These are phyloP conservation scores for Rosa persica DNA, from an alignment of 306 rosid species.

Conservation along the genomic window DNA sequence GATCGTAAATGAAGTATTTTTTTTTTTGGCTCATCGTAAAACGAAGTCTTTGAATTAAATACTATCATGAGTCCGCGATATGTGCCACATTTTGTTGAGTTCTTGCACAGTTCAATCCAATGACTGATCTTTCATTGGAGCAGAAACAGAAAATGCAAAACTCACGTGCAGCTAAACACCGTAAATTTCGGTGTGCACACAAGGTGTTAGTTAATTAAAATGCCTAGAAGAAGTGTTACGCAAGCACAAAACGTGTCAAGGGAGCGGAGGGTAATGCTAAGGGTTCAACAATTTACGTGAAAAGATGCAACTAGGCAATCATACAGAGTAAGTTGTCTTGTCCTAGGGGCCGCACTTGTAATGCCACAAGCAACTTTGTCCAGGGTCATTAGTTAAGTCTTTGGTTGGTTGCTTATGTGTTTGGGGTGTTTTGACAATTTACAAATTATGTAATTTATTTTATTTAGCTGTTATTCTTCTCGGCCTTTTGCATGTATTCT, in stretches of 20 bases:
- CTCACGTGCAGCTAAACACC: background rate
- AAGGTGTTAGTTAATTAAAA: background rate
- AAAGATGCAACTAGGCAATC: background rate
- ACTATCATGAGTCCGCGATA: conserved; percentile 11
- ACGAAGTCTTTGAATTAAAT: conserved; percentile 15
- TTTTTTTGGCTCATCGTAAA: background rate
- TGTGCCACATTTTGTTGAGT: conserved; percentile 11
- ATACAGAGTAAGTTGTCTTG: background rate
- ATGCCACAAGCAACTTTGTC: too few relatives aligned
- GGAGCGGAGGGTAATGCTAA: too few relatives aligned
- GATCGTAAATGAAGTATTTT: background rate
- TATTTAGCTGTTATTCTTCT: too few relatives aligned
- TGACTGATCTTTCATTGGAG: background rate
- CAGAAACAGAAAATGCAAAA: background rate
- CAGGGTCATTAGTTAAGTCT: too few relatives aligned
- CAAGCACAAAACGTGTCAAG: too few relatives aligned
- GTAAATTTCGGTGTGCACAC: background rate
- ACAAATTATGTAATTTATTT: too few relatives aligned
- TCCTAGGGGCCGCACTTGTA: too few relatives aligned
- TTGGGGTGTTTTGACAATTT: too few relatives aligned
- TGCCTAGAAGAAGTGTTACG: too few relatives aligned
- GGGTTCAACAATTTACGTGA: too few relatives aligned
- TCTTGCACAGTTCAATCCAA: conserved; percentile 20
- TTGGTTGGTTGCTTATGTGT: too few relatives aligned
- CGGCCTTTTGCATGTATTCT: too few relatives aligned